phyloP scores from a whole-genome alignment of 2,329 filamentous ascomycete genomes.

The Talaromyces sp. region DNA sequence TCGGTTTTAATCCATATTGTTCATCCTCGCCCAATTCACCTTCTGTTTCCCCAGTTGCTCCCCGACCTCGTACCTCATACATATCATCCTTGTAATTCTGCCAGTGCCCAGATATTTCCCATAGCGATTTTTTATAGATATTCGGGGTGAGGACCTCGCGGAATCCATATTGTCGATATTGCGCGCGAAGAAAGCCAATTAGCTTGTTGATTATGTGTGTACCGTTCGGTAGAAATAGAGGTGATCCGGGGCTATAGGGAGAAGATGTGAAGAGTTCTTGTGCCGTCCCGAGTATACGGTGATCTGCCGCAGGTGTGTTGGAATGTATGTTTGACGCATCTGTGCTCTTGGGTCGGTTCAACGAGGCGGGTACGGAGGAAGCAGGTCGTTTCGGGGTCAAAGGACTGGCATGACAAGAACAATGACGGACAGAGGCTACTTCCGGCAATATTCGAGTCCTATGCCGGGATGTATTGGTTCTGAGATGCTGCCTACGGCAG shows the following conservation, averaged over 20 bases:
- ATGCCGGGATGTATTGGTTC: background rate
- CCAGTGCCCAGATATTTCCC: conserved; percentile 82
- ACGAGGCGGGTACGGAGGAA: conserved; percentile 25
- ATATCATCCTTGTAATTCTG: conserved; percentile 90
- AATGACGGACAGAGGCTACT: background rate
- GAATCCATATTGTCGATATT: conserved; percentile 82
- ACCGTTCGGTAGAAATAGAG: conserved; percentile 78
- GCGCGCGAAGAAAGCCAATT: conserved; percentile 73
- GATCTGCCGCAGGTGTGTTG: conserved; percentile 44
- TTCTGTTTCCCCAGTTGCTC: conserved; percentile 43
- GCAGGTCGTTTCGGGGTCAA: background rate
- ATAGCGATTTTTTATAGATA: conserved; percentile 84
- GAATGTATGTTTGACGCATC: conserved; percentile 23
- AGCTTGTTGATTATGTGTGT: conserved; percentile 80
- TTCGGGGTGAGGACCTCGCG: conserved; percentile 85
- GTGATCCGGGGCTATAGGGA: conserved; percentile 76
- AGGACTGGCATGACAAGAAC: conserved; percentile 9
- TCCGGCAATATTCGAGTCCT: background rate
- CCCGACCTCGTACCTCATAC: conserved; percentile 68
- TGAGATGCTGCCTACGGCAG: conserved; percentile 13
- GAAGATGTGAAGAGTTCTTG: conserved; percentile 79
- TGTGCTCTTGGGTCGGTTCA: conserved; percentile 12
- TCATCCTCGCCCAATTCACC: conserved; percentile 57
- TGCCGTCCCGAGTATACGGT: conserved; percentile 48
- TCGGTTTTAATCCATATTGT: conserved; percentile 81